Base-by-base conservation (phyloP, 768 basidiomycete genomes). In the Suillus plorans region DNA sequence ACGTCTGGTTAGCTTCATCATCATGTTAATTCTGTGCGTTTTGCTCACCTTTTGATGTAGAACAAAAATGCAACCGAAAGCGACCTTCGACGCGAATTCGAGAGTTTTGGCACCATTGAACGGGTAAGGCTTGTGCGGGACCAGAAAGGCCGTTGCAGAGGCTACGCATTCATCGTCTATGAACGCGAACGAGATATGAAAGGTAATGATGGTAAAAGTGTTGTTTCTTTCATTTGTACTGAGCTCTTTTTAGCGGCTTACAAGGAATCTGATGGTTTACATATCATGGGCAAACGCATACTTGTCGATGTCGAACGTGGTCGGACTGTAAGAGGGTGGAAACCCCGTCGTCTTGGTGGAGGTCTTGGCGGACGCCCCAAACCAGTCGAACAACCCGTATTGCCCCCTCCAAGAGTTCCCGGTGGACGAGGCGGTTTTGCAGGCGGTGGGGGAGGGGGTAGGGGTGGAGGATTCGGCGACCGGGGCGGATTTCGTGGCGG, bases 111-210 rank as follows among this genome's bases (percentile, higher is more conserved):
- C 25, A 90, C 91, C 10, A 94, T 99, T 69, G 97, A 99, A 80
- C 87, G 93, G 64, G 90, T 99, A 68, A 86, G 95, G 66, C 92
- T 99, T 62, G 96, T 98, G 13, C 87, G 90, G 41, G 94, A 97
- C 82, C 88, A 91, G 76, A 95, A 95, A 73, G 86, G 84, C 59
- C 91, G 94, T 64, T 87, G 91, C 72, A 82, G 91, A 67, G 95
- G 95, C 16, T 99, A 98, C 76, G 97, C 97, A 25, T 99, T 99
- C 78, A 85, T 99, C 67, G 95, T 99, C 20, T 99, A 94, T 69
- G 97, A 99, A 75, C 88, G 97, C 37, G 97, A 99, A 79, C 88
- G 96, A 64, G 97, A 99, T 76, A 99, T 99, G 97, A 99, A 99
- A 86, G 96, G 96, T 96, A 76, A 59, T 14, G 22, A 60, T 18